Evolutionary conservation across 129 eudicot species (phyloP), one percentile per base, ranked within the genome.

Genomic region (Daucus carota): DNA sequence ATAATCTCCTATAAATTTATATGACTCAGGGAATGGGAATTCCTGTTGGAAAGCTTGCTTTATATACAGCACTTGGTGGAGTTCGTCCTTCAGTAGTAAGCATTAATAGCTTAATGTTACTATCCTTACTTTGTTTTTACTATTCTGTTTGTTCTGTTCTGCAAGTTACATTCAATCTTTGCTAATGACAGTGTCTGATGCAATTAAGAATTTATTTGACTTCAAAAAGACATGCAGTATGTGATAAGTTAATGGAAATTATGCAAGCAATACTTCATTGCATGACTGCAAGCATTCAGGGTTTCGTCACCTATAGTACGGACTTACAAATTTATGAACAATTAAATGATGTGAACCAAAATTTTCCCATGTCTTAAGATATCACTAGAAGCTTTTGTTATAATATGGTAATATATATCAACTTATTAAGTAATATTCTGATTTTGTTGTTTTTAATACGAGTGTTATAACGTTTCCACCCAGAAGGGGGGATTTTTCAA

Each of bases 11-110:
- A 31, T 38, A 36, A 52, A 26, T 34, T 57, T 5, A 60, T 42
- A 24, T 80, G 77, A 65, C 47, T 76, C 81, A 93, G 95, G 98
- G 95, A n/a, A 93, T 93, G 98, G 98, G 98, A 45, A 93, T 93
- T 80, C 96, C 96, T 38, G 98, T 93, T 15, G 98, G 98, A 74
- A 93, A 93, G 83, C 96, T 93, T 71, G 84, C 98, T 82, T 80
- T 93, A 12, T 90, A 93, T 76, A 90, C 95, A 20, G 96, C 98
- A 32, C 92, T 93, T 47, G 98, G 98, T 70, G 98, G 98, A 68
- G 98, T 93, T 81, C 94, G 91, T 40, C 96, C 98, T 74, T 87
- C 96, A 82, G 92, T 82, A 62, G 98, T 93, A 87, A 83, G 92
- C 40, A 46, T 63, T 68, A 22, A 14, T 5, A 48, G 50, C 24